Evolutionary conservation across 345 rosid genomes (phyloP).

Genomic region (Gossypium ekmanianum): DNA sequence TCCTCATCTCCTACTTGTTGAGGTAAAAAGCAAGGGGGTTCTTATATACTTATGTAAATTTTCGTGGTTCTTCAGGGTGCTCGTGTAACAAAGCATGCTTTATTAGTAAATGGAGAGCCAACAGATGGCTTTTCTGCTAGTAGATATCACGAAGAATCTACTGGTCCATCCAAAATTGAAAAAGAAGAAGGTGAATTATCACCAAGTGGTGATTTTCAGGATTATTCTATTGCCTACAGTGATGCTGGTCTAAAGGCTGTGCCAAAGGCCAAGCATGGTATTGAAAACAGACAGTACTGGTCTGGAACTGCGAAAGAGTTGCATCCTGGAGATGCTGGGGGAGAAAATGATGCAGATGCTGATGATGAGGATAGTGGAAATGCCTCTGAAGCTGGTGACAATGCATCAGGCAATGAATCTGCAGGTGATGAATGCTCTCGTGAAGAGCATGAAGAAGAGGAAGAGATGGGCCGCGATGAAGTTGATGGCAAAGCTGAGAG

Average conservation of each 20-base stretch:
- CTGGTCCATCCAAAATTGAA: conserved; percentile 62
- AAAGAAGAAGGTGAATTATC: conserved; percentile 98
- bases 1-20: too few relatives aligned
- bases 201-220: conserved; percentile 80
- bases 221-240: conserved; percentile 54
- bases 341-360: conserved; percentile 74
- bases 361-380: conserved; percentile 90
- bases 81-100: conserved; percentile 33
- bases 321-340: conserved; percentile 43
- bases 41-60: neutral
- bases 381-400: conserved; percentile 80
- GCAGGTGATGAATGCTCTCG: conserved; percentile 82
- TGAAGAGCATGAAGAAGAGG: conserved; percentile 82
- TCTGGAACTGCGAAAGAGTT: conserved; percentile 42
- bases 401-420: conserved; percentile 78
- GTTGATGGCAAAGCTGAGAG: conserved; percentile 85
- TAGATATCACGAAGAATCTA: conserved; percentile 40
- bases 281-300: conserved; percentile 33
- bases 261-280: conserved; percentile 38
- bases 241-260: conserved; percentile 38
- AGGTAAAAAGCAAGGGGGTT: neutral
- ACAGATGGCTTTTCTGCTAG: conserved; percentile 13
- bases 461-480: conserved; percentile 72
- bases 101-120: conserved; percentile 30
- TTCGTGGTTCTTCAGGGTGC: conserved; percentile 39